Evolutionary conservation across 2,329 filamentous ascomycete genomes (phyloP).

Genomic region (Trichoderma brevicompactum): DNA sequence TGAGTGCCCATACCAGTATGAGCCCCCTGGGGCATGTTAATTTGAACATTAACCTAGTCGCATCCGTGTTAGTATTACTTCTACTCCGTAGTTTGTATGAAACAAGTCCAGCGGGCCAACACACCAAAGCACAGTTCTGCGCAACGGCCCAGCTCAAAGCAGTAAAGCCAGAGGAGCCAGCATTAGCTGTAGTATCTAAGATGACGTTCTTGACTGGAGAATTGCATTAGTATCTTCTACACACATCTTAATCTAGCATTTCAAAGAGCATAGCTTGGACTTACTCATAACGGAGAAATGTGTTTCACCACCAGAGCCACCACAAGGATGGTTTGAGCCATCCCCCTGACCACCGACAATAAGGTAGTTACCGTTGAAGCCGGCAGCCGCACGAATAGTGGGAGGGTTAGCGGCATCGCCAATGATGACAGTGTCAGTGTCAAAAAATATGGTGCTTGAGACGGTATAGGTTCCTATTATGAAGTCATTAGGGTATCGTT

Average conservation of each 20-base stretch:
- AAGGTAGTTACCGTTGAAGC: slow-evolving; percentile 61
- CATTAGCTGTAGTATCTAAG: slow-evolving; percentile 31
- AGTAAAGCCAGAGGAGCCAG: slow-evolving; percentile 29
- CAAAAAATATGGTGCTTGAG: slow-evolving; percentile 28
- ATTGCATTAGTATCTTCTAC: neutral
- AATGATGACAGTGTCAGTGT: slow-evolving; percentile 72
- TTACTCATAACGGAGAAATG: slow-evolving; percentile 33
- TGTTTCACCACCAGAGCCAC: slow-evolving; percentile 32
- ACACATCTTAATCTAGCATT: neutral
- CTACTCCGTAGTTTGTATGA: too few species aligned
- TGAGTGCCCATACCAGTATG: slow-evolving; percentile 29
- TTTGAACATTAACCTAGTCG: slow-evolving; percentile 30
- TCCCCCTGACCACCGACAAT: slow-evolving; percentile 32
- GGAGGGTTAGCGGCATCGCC: slow-evolving; percentile 74
- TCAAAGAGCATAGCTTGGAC: neutral
- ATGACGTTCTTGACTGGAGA: slow-evolving; percentile 32
- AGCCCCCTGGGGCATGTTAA: slow-evolving; percentile 28
- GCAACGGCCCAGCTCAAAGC: slow-evolving; percentile 33
- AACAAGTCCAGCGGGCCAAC: neutral
- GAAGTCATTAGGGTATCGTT: neutral
- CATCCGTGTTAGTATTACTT: neutral
- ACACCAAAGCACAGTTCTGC: slow-evolving; percentile 33
- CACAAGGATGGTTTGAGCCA: slow-evolving; percentile 24
- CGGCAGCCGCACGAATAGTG: slow-evolving; percentile 68
- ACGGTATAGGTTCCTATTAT: slow-evolving; percentile 31